Percentiles rank a stretch among this genome's conserved stretches.
phyloP scores from a whole-genome alignment of 345 rosid genomes.

The Camelina neglecta region DNA sequence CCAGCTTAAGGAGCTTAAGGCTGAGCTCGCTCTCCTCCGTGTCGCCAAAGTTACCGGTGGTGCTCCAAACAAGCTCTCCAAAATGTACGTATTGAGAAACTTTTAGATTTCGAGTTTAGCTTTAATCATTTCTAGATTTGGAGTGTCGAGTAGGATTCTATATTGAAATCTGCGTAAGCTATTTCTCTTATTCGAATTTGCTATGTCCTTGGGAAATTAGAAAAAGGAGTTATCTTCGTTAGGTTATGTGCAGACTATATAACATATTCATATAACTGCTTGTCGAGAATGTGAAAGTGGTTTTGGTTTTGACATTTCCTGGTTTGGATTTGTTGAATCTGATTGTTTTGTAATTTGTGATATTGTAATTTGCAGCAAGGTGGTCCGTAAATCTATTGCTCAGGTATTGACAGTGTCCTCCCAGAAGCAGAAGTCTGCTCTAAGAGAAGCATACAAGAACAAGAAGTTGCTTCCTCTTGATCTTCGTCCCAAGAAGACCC shows the following conservation, averaged over 20 bases:
- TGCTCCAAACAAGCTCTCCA: constrained; percentile 67
- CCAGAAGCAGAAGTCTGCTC: constrained; percentile 80
- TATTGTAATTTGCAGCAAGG: constrained; percentile 66
- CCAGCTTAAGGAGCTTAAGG: constrained; percentile 59
- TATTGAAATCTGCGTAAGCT: neutral
- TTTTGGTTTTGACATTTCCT: neutral
- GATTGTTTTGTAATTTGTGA: neutral
- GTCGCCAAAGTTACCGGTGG: constrained; percentile 69
- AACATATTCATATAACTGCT: neutral
- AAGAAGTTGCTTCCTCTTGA: constrained; percentile 95
- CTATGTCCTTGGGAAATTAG: neutral
- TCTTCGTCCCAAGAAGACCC: constrained; percentile 96
- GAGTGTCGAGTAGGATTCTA: neutral
- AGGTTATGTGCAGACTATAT: neutral
- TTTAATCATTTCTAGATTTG: neutral
- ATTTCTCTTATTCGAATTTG: neutral
- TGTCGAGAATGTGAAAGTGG: neutral
- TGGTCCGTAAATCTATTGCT: constrained; percentile 86
- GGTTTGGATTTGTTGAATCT: neutral
- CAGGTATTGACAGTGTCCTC: constrained; percentile 93
- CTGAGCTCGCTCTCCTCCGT: constrained; percentile 66
- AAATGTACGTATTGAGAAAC: constrained; percentile 42
- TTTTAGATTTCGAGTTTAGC: constrained; percentile 5
- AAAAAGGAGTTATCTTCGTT: neutral
- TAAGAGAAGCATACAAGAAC: constrained; percentile 90